Base-by-base conservation (phyloP, 192 early-diverging fungal species). In the Coemansia sp. region DNA sequence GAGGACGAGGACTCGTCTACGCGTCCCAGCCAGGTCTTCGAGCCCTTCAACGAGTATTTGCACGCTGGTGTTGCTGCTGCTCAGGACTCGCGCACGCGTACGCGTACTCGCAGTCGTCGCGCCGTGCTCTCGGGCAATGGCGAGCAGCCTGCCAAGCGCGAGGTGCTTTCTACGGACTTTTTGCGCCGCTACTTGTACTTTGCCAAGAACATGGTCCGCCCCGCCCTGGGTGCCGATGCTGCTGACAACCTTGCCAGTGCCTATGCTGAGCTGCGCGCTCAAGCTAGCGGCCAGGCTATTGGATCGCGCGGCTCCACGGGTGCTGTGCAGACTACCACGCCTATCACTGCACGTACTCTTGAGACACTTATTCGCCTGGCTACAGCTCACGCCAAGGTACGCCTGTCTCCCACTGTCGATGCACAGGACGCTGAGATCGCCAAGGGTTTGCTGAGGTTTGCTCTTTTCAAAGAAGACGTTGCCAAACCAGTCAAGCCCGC, bases 301-400 rank as follows among this genome's bases (percentile, higher is more conserved):
- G 76, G 68, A 1, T 74, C 69, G 18, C 67, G 55, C 34, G 71
- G 68, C 40, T 85, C 90, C 15, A 86, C 90, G 20, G 88, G 89
- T 10, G 85, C 89, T 27, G 91, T 90, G 70, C 88, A 93, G 80
- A 91, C 94, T 85, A 97, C 96, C 1, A 88, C 95, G 38, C 97
- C 97, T n/a, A 89, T 98, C 67, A 99, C 97, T 12, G 91, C 96
- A n/a, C 94, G 97, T 89, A 97, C 97, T 18, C 86, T 99, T 20
- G 97, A 99, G 81, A 98, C 97, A 3, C 86, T 99, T 43, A 97
- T 99, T 75, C 94, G 97, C 84, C 81, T 99, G 65, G 90, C 96
- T 1, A 96, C 97, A 6, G 95, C 97, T 15, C 96, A 99, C 78
- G 96, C 97, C 54, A 99, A 99, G 85, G 85, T 90, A 55, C 88